Conservation (phyloP, 2,329 filamentous ascomycete species). For the Emmonsia crescens region DNA sequence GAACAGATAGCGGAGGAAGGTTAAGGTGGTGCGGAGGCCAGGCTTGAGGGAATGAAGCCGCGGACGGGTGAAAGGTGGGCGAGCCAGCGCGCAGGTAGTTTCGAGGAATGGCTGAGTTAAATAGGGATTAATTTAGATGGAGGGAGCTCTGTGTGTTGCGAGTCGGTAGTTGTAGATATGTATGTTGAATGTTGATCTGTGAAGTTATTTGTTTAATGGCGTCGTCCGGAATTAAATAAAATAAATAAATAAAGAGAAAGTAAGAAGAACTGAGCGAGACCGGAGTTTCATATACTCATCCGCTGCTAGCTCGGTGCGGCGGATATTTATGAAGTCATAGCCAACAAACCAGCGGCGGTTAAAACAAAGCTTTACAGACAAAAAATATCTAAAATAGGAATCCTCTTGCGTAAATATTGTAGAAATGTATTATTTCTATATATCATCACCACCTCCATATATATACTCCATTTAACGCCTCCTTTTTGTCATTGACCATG, state of each 20-base stretch:
- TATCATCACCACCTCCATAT: not conserved
- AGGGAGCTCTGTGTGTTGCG: not conserved
- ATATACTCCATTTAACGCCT: not conserved
- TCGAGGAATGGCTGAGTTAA: not conserved
- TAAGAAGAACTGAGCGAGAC: no score
- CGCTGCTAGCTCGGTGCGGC: no score
- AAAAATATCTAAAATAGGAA: not conserved
- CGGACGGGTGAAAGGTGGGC: constrained; percentile 2
- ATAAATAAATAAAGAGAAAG: not conserved
- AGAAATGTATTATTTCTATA: not conserved
- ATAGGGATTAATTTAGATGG: not conserved
- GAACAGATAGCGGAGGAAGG: constrained; percentile 48
- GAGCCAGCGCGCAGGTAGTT: constrained; percentile 7
- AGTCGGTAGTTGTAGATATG: not conserved
- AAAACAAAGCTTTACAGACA: not conserved
- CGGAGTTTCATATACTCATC: no score
- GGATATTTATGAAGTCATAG: no score
- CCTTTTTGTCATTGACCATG: not conserved
- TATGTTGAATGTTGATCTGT: not conserved
- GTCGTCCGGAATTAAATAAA: no score
- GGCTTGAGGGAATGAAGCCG: not conserved
- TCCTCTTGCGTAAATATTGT: not conserved
- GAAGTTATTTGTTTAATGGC: no score
- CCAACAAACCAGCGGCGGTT: not conserved
- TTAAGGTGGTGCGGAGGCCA: constrained; percentile 14